Percentiles rank a stretch among this genome's conserved stretches.
Conservation (phyloP, 176 grass and related monocot species). For the Tillandsia leiboldiana region DNA sequence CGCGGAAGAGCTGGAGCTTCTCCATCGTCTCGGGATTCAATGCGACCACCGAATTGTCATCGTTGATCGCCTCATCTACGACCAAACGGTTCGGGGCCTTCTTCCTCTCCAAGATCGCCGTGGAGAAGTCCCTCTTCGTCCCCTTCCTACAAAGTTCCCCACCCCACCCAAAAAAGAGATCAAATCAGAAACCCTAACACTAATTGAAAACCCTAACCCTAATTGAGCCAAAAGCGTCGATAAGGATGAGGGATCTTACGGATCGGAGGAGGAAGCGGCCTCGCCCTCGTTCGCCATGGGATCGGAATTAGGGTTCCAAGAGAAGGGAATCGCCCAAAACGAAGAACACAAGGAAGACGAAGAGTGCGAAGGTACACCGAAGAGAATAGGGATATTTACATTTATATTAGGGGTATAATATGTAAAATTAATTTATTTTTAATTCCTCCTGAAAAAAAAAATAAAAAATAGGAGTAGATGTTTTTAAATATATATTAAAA, state of each 20-base stretch:
- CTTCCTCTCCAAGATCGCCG: constrained; percentile 40
- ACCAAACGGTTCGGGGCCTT: constrained; percentile 41
- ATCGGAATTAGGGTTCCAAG: background rate
- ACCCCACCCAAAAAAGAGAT: background rate
- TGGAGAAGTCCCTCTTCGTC: constrained; percentile 31
- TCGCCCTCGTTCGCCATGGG: constrained; percentile 27
- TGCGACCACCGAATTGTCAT: constrained; percentile 36
- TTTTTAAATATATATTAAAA: no score
- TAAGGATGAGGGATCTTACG: constrained; percentile 17
- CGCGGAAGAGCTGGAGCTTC: constrained; percentile 32
- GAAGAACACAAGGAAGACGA: background rate
- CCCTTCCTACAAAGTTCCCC: constrained; percentile 18
- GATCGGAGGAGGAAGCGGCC: constrained; percentile 22
- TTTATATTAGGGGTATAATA: no score
- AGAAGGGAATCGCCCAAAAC: background rate
- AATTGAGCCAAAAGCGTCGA: background rate
- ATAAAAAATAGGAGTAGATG: no score
- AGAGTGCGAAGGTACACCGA: no score
- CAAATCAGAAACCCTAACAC: background rate
- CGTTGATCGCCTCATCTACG: constrained; percentile 32
- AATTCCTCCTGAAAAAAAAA: no score
- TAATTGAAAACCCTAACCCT: background rate
- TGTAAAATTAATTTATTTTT: no score
- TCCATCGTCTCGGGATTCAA: constrained; percentile 51
- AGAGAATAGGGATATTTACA: no score